phyloP scores from a whole-genome alignment of 352 stramenopile genomes.

The Phytophthora tubulina region DNA sequence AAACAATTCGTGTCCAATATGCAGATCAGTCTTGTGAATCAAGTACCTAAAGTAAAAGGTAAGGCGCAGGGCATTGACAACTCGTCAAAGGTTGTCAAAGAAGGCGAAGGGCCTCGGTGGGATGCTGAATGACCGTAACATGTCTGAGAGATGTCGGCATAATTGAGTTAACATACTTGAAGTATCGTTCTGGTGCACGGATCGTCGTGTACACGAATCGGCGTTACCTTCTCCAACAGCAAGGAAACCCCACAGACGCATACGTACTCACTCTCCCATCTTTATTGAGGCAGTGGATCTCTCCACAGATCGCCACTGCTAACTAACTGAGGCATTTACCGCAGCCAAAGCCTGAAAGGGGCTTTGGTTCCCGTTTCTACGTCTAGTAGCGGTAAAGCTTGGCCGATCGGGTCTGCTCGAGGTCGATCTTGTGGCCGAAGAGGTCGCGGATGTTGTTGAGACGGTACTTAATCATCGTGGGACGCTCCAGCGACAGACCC shows the following conservation, averaged over 20 bases:
- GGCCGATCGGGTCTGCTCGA: conserved; percentile 95
- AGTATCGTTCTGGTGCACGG: too few species aligned
- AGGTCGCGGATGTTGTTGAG: conserved; percentile 99
- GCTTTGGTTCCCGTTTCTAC: conserved; percentile 11
- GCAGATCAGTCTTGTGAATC: too few species aligned
- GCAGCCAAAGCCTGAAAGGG: conserved; percentile 13
- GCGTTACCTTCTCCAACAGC: background rate
- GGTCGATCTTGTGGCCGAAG: conserved; percentile 99
- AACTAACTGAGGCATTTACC: conserved; percentile 32
- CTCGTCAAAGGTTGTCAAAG: too few species aligned
- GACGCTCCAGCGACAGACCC: conserved; percentile 98
- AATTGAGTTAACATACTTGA: background rate
- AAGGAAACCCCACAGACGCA: background rate
- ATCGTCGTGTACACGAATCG: too few species aligned
- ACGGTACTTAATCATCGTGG: conserved; percentile 99
- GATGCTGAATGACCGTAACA: too few species aligned
- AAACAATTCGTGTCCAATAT: too few species aligned
- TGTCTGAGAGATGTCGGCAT: too few species aligned
- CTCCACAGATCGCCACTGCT: conserved; percentile 18
- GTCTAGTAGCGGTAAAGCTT: conserved; percentile 89
- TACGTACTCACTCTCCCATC: conserved; percentile 20
- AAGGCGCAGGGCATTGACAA: too few species aligned
- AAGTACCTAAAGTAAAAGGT: too few species aligned
- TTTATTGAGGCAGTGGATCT: conserved; percentile 34
- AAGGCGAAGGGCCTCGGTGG: too few species aligned